Evolutionary conservation across 2,329 filamentous ascomycete species (phyloP).

Genomic region (Scopulariopsis brevicaulis): DNA sequence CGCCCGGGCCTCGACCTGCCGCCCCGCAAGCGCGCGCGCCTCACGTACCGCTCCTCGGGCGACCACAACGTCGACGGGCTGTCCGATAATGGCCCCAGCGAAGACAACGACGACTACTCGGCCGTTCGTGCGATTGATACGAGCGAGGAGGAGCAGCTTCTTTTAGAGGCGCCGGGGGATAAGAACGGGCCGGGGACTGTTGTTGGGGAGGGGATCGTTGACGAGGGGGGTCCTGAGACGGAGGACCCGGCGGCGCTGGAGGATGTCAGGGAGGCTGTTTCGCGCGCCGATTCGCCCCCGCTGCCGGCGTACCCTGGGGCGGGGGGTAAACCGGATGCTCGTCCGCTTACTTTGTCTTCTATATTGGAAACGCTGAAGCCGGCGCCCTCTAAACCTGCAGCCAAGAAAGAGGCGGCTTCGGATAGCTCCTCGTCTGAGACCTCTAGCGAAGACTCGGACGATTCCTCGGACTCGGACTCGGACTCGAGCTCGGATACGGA

Average conservation of each 20-base stretch:
- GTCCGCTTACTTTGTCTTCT: neutral
- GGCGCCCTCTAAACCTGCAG: neutral
- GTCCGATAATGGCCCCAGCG: neutral
- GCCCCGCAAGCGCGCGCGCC: conserved; percentile 55
- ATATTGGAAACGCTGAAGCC: neutral
- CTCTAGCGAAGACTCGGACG: neutral
- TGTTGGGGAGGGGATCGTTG: conserved; percentile 6
- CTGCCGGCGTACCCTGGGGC: conserved; percentile 4
- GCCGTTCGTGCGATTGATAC: neutral
- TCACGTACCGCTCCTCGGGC: conserved; percentile 27
- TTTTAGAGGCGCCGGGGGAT: conserved; percentile 21
- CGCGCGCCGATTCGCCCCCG: neutral
- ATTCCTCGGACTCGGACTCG: conserved; percentile 13
- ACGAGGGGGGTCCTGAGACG: conserved; percentile 7
- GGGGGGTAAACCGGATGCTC: conserved; percentile 5
- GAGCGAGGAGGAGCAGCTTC: conserved; percentile 9
- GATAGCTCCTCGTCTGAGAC: neutral
- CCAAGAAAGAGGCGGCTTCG: neutral
- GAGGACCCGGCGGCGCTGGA: conserved; percentile 1
- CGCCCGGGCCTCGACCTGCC: conserved; percentile 62
- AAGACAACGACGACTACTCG: neutral
- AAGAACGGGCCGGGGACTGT: conserved; percentile 12
- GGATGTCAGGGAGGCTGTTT: neutral
- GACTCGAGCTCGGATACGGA: conserved; percentile 21
- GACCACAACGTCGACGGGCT: conserved; percentile 19